Conservation (phyloP, 2,329 filamentous ascomycete species). For the Clarireedia homoeocarpa region DNA sequence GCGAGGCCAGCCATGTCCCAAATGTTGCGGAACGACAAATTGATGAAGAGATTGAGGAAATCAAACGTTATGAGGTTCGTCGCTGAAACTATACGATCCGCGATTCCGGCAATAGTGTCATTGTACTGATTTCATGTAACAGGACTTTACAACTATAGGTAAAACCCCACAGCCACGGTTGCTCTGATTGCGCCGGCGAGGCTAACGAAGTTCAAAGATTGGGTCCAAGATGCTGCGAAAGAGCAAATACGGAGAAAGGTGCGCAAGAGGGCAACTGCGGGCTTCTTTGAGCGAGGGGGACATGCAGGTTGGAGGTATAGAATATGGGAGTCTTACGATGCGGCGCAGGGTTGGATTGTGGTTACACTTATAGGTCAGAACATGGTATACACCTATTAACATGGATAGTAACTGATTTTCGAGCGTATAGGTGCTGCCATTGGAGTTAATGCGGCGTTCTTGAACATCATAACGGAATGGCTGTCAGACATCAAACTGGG, state of each 20-base stretch:
- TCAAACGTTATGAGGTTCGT: slow-evolving; percentile 84
- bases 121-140: slow-evolving; percentile 7
- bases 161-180: slow-evolving; percentile 15
- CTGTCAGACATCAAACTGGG: slow-evolving; percentile 90
- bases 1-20: slow-evolving; percentile 44
- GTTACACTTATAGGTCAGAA: slow-evolving; percentile 69
- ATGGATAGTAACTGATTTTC: slow-evolving; percentile 11
- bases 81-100: slow-evolving; percentile 2
- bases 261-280: slow-evolving; percentile 62
- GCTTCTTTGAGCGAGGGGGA: slow-evolving; percentile 60
- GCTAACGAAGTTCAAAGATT: slow-evolving; percentile 54
- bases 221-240: slow-evolving; percentile 94
- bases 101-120: background rate
- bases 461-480: slow-evolving; percentile 97
- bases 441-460: slow-evolving; percentile 81
- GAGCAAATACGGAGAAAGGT: slow-evolving; percentile 78
- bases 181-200: slow-evolving; percentile 11
- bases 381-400: background rate
- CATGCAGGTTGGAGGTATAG: slow-evolving; percentile 71
- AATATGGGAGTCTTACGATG: slow-evolving; percentile 82
- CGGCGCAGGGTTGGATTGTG: slow-evolving; percentile 96
- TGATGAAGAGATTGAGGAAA: slow-evolving; percentile 92
- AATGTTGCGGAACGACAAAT: slow-evolving; percentile 60
- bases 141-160: slow-evolving; percentile 94
- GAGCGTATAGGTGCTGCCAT: slow-evolving; percentile 60